phyloP scores from a whole-genome alignment of 1,284 basidiomycete species.

The Puccinia coronata region DNA sequence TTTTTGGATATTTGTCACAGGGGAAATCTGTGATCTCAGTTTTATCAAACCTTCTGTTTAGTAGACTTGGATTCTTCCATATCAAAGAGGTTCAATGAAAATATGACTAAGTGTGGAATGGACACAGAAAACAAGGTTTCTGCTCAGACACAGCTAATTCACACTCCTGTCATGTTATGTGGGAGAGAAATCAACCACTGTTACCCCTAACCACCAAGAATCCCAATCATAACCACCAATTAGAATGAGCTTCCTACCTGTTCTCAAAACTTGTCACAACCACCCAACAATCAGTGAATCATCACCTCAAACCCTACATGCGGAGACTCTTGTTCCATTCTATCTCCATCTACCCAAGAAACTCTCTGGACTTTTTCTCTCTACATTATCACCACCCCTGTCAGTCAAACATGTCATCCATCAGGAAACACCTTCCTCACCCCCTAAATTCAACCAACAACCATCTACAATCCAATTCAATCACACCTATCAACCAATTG shows the following conservation, averaged over 20 bases:
- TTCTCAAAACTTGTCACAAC: constrained; percentile 7
- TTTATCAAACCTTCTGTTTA: too few species aligned
- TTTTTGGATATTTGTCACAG: too few species aligned
- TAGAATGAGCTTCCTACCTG: constrained; percentile 7
- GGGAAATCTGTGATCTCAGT: too few species aligned
- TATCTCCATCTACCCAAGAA: constrained; percentile 26
- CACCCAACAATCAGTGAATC: background rate
- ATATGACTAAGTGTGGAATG: too few species aligned
- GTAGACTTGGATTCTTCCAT: too few species aligned
- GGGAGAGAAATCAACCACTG: background rate
- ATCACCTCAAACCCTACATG: background rate
- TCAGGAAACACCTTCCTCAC: too few species aligned
- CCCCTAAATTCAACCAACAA: background rate
- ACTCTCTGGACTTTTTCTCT: background rate
- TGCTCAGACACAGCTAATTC: background rate
- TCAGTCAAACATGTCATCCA: background rate
- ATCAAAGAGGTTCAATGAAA: too few species aligned
- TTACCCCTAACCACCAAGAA: background rate
- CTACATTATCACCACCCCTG: background rate
- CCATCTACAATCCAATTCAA: background rate
- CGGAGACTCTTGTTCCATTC: constrained; percentile 24
- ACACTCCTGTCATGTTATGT: background rate
- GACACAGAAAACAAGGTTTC: background rate
- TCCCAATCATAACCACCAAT: background rate
- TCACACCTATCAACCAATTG: constrained; percentile 33